Evolutionary conservation across 1,284 basidiomycete species (phyloP).

Genomic region (Vanrija pseudolonga): DNA sequence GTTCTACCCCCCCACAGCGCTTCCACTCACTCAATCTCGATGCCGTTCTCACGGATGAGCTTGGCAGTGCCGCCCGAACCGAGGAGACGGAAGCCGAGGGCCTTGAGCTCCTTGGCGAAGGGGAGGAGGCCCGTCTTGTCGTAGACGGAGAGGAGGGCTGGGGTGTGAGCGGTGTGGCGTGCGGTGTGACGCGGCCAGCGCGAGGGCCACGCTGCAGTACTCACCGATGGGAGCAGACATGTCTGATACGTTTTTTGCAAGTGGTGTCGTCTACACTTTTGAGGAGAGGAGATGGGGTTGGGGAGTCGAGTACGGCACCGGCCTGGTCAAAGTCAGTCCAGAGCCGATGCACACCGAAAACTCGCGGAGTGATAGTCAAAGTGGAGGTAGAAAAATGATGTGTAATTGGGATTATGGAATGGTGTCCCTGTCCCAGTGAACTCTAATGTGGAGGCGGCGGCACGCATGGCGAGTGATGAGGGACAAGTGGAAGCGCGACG

Average conservation of each 20-base stretch:
- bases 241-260: not conserved
- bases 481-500: too few species aligned
- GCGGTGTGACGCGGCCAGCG: not conserved
- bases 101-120: slow-evolving; percentile 76
- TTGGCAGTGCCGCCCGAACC: slow-evolving; percentile 98
- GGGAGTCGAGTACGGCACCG: too few species aligned
- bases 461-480: too few species aligned
- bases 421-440: too few species aligned
- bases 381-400: too few species aligned
- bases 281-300: too few species aligned
- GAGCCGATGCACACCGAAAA: too few species aligned
- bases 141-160: slow-evolving; percentile 90
- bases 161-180: not conserved
- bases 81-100: slow-evolving; percentile 78
- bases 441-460: too few species aligned
- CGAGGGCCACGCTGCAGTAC: not conserved
- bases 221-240: slow-evolving; percentile 17
- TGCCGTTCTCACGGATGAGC: slow-evolving; percentile 89
- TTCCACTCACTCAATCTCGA: slow-evolving; percentile 74
- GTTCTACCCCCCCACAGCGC: not conserved
- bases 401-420: too few species aligned
- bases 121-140: slow-evolving; percentile 91
- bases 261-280: too few species aligned
- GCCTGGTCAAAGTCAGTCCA: too few species aligned
- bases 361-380: too few species aligned